Base-by-base conservation (phyloP, 2,329 filamentous ascomycete species). In the Cordyceps tenuipes region DNA sequence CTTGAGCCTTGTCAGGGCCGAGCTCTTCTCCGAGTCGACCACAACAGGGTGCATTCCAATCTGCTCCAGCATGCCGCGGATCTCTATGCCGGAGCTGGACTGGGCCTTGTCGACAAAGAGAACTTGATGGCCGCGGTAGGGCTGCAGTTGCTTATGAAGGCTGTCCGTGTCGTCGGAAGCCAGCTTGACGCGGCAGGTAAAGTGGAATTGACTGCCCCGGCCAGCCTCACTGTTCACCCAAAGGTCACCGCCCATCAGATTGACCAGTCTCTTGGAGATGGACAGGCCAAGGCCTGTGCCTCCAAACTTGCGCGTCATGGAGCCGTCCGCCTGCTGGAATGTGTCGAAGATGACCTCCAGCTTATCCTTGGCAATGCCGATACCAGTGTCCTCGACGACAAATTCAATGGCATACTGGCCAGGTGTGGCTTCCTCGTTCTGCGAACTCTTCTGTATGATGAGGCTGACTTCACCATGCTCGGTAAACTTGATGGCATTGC, bases 401-500 rank as follows among this genome's bases (percentile, higher is more conserved):
- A 97, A 97, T 75, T 97, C 91, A 71, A 97, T 93, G 31, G 91
- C 89, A 67, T 96, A 96, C 72, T 97, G 90, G 66, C 89, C 87
- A 12, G 81, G 78, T 13, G 80, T 81, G 47, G 85, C 80, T 52
- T 86, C 82, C 52, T 86, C 81, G 63, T 84, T 79, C 34, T 89
- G 66, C 79, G 75, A 86, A 80, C 68, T 77, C 69, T 83, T 80
- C 66, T 87, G 86, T 67, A 97, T 97, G n/a, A 89, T 91, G 57
- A 97, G 84, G 72, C 92, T 95, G 68, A 99, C 94, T 72, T 96
- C 91, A 63, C 94, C 94, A 68, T 95, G 88, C 73, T 97, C 93
- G 3, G 94, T 97, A 73, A 99, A 99, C 72, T 99, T 99, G 80
- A 99, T 97, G 59, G 94, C 93, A 69, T 99, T 99, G 70, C 94